phyloP scores from a whole-genome alignment of 2,329 filamentous ascomycete genomes.

The Hymenoscyphus infarciens region DNA sequence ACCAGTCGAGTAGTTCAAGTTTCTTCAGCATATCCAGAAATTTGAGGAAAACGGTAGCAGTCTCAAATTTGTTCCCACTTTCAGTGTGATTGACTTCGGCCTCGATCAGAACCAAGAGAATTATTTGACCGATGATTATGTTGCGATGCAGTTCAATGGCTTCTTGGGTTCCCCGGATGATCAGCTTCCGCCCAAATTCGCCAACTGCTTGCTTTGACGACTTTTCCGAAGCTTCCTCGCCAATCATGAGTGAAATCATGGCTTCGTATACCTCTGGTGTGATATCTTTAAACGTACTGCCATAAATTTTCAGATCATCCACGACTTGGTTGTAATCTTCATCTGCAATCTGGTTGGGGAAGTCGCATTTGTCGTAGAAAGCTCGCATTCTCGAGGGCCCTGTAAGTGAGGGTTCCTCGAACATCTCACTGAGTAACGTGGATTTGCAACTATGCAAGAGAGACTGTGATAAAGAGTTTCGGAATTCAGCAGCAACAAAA shows the following conservation, averaged over 20 bases:
- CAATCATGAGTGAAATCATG: constrained; percentile 47
- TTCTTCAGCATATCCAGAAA: constrained; percentile 69
- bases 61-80: constrained; percentile 61
- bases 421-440: constrained; percentile 68
- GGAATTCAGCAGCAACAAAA: constrained; percentile 65
- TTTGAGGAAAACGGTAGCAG: constrained; percentile 68
- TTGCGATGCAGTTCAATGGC: constrained; percentile 68
- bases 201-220: constrained; percentile 51
- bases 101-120: constrained; percentile 83
- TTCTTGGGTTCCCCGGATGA: constrained; percentile 77
- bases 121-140: constrained; percentile 75
- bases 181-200: constrained; percentile 70
- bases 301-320: constrained; percentile 51
- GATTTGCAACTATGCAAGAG: constrained; percentile 65
- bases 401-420: constrained; percentile 66
- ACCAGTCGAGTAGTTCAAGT: constrained; percentile 70
- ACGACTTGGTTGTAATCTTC: constrained; percentile 73
- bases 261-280: constrained; percentile 52
- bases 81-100: constrained; percentile 74
- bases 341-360: constrained; percentile 75
- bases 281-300: constrained; percentile 59
- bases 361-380: constrained; percentile 75
- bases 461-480: constrained; percentile 65
- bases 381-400: constrained; percentile 71
- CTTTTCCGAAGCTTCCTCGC: constrained; percentile 36